Base-by-base conservation (phyloP, 2,329 filamentous ascomycete genomes). In the Cercospora citrullina region DNA sequence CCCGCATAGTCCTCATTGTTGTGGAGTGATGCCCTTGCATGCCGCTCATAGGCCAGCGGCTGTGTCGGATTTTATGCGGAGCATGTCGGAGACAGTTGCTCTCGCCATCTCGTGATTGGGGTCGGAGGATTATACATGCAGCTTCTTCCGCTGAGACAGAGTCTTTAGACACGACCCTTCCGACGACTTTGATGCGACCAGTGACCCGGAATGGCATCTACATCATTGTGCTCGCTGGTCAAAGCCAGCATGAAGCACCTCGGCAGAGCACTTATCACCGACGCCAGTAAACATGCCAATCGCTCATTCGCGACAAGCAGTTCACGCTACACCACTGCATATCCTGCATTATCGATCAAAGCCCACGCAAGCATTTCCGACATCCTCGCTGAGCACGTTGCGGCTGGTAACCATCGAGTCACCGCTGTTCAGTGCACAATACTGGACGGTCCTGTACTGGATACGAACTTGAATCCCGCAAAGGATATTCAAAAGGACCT, bases 391-490 rank as follows among this genome's bases (percentile, higher is more conserved):
- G 26, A 65, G 4, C 53, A 58, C 10, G 48, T 60, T 26, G 53
- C 55, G 21, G 39, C 63, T 16, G 57, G 63, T 21, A 65, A 60
- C 14, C 63, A 60, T 31, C 58, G 36, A 30, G 28, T 66, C 4
- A 61, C 64, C 16, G 64, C 64, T 4, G 59, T 66, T 9, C 57
- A 62, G 31, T 66, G 57, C 57, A 61, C 64, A 42, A 33, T 66
- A 28, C 42, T 66, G 18, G 36, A 66, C n/a, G 62, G 21, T 21
- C 58, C 51, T 2, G 31, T 53, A 16, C 26, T 21, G n/a, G 45
- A 48, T 28, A 18, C 36, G 39, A 42, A 14, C 8, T 21, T 31
- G 26, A 5, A 4, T 1, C n/a, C 26, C 16, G 16, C 23, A 1
- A 58, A 14, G 1, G 58, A 39, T 6, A 21, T n/a, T 18, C 39